Evolutionary conservation across 2,329 filamentous ascomycete species (phyloP).

Genomic region (Nemania serpens): DNA sequence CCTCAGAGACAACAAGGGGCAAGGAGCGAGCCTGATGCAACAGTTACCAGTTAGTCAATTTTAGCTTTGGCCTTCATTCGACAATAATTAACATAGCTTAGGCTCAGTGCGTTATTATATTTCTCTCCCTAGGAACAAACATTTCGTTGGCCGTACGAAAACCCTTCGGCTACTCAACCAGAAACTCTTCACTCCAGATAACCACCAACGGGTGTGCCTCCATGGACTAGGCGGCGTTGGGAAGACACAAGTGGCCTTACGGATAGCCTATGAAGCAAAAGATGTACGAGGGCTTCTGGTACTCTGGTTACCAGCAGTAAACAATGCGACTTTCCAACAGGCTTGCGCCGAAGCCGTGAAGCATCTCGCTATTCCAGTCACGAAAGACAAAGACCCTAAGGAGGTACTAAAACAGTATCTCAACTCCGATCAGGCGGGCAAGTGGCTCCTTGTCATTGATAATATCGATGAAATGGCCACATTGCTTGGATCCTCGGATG

Average conservation of each 20-base stretch:
- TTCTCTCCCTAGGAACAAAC: background rate
- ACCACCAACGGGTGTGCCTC: slow-evolving; percentile 31
- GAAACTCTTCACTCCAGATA: slow-evolving; percentile 24
- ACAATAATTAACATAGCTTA: background rate
- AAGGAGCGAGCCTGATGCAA: background rate
- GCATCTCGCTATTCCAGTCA: slow-evolving; percentile 35
- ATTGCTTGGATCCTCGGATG: slow-evolving; percentile 25
- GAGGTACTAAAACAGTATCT: slow-evolving; percentile 58
- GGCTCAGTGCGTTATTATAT: background rate
- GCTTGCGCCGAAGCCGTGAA: slow-evolving; percentile 44
- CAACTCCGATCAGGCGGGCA: slow-evolving; percentile 34
- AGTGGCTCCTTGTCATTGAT: slow-evolving; percentile 48
- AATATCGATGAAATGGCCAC: slow-evolving; percentile 47
- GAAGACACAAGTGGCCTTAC: slow-evolving; percentile 47
- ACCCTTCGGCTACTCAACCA: slow-evolving; percentile 8
- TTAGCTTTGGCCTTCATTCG: background rate
- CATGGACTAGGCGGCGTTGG: slow-evolving; percentile 47
- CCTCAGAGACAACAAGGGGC: background rate
- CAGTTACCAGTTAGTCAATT: slow-evolving; percentile 6
- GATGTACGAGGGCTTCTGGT: slow-evolving; percentile 42
- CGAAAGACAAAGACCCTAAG: slow-evolving; percentile 59
- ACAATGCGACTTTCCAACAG: slow-evolving; percentile 45
- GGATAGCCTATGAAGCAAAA: slow-evolving; percentile 46
- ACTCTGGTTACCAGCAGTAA: slow-evolving; percentile 50
- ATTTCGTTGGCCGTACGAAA: slow-evolving; percentile 6